phyloP scores from a whole-genome alignment of 1,284 basidiomycete species.

The Naganishia albida region DNA sequence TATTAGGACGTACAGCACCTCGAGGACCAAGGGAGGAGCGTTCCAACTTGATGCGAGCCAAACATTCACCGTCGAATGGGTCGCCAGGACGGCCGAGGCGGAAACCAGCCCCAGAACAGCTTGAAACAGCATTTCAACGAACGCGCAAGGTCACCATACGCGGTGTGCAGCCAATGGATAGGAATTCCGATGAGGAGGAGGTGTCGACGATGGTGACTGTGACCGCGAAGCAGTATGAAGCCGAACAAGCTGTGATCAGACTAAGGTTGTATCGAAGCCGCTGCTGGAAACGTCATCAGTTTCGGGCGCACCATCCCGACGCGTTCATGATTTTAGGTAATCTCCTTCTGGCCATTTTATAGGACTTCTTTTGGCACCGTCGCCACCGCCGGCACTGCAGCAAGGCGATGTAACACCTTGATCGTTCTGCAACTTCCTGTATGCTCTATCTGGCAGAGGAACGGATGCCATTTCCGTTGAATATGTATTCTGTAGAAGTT shows the following conservation, averaged over 20 bases:
- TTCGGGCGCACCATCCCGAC: background rate
- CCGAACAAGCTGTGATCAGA: background rate
- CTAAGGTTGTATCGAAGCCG: background rate
- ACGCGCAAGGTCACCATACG: background rate
- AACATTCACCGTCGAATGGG: slow-evolving; percentile 72
- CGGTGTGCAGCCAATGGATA: background rate
- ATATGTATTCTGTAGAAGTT: no score
- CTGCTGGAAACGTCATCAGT: background rate
- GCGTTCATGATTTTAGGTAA: background rate
- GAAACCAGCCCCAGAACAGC: slow-evolving; percentile 6
- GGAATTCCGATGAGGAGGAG: background rate
- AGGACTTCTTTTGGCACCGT: no score
- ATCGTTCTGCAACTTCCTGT: no score
- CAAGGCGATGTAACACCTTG: no score
- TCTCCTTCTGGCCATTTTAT: no score
- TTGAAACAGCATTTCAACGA: slow-evolving; percentile 9
- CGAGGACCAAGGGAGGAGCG: slow-evolving; percentile 71
- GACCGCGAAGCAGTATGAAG: no score
- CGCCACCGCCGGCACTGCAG: no score
- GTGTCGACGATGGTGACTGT: background rate
- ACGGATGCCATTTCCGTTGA: no score
- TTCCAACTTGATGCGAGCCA: slow-evolving; percentile 78
- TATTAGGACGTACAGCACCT: slow-evolving; percentile 68
- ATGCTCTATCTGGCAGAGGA: no score
- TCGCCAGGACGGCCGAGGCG: slow-evolving; percentile 13